Percentiles rank a stretch among this genome's conserved stretches.
Evolutionary conservation across 2,329 filamentous ascomycete species (phyloP).

Genomic region (Cryphonectria radicalis): DNA sequence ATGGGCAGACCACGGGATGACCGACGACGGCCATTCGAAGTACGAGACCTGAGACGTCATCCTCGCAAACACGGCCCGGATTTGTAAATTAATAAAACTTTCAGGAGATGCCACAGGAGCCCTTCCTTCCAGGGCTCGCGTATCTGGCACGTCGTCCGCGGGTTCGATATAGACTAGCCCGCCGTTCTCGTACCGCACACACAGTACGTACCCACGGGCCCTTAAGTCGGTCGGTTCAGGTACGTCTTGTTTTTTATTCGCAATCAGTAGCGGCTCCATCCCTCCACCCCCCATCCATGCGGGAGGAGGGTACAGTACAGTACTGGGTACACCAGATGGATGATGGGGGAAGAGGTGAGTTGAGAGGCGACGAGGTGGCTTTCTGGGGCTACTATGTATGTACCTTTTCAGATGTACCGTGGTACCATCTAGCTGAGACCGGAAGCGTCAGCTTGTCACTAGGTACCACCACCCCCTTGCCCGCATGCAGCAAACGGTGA

Average conservation of each 20-base stretch:
- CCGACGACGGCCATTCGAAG: not conserved
- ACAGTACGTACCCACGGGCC: not conserved
- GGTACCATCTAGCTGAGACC: slow-evolving; percentile 2
- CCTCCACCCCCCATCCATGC: not conserved
- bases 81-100: slow-evolving; percentile 5
- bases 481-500: slow-evolving; percentile 19
- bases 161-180: slow-evolving; percentile 3
- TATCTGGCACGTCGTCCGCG: slow-evolving; percentile 10
- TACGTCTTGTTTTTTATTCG: not conserved
- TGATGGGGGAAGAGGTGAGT: not conserved
- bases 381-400: not conserved
- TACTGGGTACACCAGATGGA: not conserved
- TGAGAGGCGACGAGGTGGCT: not conserved
- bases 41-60: slow-evolving; percentile 15
- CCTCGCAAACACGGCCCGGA: slow-evolving; percentile 1
- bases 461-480: slow-evolving; percentile 3
- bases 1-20: not conserved
- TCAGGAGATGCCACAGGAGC: slow-evolving; percentile 8
- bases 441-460: slow-evolving; percentile 11
- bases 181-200: slow-evolving; percentile 7
- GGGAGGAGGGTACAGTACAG: not conserved
- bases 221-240: not conserved
- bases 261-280: not conserved
- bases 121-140: not conserved
- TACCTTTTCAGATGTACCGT: not conserved